Conservation (phyloP, 2,329 filamentous ascomycete genomes). For the Metarhizium guizhouense region DNA sequence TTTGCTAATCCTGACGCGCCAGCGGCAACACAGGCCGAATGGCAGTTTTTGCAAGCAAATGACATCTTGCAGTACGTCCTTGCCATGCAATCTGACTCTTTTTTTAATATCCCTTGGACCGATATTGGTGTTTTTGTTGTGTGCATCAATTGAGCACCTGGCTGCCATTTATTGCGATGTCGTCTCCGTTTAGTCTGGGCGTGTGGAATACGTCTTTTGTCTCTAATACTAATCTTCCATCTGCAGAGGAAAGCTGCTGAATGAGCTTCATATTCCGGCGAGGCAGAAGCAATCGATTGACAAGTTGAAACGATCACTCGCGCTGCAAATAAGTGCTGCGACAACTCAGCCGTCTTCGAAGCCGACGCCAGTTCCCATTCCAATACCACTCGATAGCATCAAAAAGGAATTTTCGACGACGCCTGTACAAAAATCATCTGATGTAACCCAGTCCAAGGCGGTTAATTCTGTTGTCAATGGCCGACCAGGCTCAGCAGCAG, state of each 20-base stretch:
- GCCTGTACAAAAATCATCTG: constrained; percentile 9
- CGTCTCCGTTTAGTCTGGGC: neutral
- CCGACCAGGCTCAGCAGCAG: constrained; percentile 8
- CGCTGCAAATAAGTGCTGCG: constrained; percentile 17
- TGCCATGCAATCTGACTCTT: constrained; percentile 10
- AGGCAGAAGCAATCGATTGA: constrained; percentile 37
- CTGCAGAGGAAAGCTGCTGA: constrained; percentile 32
- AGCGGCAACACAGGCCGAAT: constrained; percentile 41
- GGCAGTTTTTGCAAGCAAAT: constrained; percentile 45
- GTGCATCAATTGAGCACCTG: neutral
- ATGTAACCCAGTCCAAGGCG: constrained; percentile 6
- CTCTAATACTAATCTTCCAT: neutral
- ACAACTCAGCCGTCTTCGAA: constrained; percentile 8
- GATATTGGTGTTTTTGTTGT: neutral
- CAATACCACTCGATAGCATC: neutral
- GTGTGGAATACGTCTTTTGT: neutral
- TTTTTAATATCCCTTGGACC: constrained; percentile 6
- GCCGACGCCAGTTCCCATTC: constrained; percentile 1
- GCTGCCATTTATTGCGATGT: neutral
- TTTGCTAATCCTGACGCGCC: constrained; percentile 49
- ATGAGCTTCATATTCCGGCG: constrained; percentile 43
- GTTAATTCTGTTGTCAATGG: constrained; percentile 6
- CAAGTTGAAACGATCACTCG: constrained; percentile 28
- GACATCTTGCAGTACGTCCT: constrained; percentile 52
- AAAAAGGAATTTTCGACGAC: constrained; percentile 6